Conservation (phyloP, 106 monocot genomes). For the Apostasia shenzhenica region DNA sequence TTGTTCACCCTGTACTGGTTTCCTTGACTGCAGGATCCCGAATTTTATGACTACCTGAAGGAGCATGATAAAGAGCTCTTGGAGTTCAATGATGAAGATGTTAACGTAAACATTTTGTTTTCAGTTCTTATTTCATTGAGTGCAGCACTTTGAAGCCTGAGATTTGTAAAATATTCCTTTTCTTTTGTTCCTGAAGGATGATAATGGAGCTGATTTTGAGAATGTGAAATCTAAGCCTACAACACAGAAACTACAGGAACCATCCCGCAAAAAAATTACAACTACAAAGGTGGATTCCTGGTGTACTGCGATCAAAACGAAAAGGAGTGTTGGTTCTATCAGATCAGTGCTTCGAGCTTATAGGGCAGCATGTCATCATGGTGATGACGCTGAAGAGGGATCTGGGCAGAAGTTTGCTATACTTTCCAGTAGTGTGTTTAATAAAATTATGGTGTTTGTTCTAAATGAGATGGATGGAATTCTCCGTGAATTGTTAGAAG, state of each 20-base stretch:
- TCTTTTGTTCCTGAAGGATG: conserved; percentile 26
- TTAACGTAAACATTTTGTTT: conserved; percentile 36
- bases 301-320: conserved; percentile 52
- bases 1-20: background rate
- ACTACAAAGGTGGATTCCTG: conserved; percentile 80
- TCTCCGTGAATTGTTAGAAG: conserved; percentile 54
- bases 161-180: background rate
- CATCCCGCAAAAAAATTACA: conserved; percentile 54
- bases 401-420: conserved; percentile 32
- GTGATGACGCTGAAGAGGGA: conserved; percentile 51
- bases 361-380: conserved; percentile 78
- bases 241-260: conserved; percentile 14
- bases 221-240: conserved; percentile 20
- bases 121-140: background rate
- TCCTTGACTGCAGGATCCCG: conserved; percentile 62
- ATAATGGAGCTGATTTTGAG: conserved; percentile 38
- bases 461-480: conserved; percentile 90
- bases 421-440: conserved; percentile 77
- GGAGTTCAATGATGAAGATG: conserved; percentile 75
- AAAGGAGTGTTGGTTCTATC: conserved; percentile 43
- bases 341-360: conserved; percentile 70
- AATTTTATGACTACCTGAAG: conserved; percentile 89
- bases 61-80: conserved; percentile 87
- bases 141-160: background rate
- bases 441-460: conserved; percentile 89